Evolutionary conservation across 192 early-diverging fungal genomes (phyloP).

Genomic region (Linnemannia elongata): DNA sequence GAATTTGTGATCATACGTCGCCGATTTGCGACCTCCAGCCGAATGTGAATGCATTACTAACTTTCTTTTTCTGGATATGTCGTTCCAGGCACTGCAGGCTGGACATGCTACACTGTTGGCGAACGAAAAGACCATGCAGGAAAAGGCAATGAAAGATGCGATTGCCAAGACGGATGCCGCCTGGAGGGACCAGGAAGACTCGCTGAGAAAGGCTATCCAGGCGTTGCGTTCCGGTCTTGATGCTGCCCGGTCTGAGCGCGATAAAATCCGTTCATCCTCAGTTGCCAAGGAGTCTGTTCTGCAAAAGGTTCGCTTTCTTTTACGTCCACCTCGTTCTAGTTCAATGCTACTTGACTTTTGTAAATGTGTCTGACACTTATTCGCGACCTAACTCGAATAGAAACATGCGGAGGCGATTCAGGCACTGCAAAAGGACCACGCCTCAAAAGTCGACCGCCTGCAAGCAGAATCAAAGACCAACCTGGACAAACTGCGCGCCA

Average conservation of each 20-base stretch:
- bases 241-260: not conserved
- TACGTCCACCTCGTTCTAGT: not conserved
- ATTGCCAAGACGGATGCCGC: constrained; percentile 14
- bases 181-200: not conserved
- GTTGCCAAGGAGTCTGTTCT: constrained; percentile 6
- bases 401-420: constrained; percentile 6
- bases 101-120: constrained; percentile 13
- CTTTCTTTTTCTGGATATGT: too few species aligned
- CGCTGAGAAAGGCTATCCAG: constrained; percentile 5
- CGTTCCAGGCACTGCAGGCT: constrained; percentile 16
- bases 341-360: not conserved
- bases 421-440: not conserved
- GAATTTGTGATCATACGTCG: not conserved
- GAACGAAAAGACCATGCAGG: constrained; percentile 9
- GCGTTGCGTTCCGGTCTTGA: not conserved
- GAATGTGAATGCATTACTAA: too few species aligned
- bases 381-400: not conserved
- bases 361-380: too few species aligned
- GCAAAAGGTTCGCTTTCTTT: constrained; percentile 11
- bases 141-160: constrained; percentile 1
- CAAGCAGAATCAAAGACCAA: not conserved
- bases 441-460: not conserved
- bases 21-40: not conserved
- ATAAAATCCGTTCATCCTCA: not conserved
- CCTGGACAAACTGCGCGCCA: constrained; percentile 2